Percentiles rank a stretch among this genome's conserved stretches.
Evolutionary conservation across 345 rosid species (phyloP).

Genomic region (Microthlaspi erraticum): DNA sequence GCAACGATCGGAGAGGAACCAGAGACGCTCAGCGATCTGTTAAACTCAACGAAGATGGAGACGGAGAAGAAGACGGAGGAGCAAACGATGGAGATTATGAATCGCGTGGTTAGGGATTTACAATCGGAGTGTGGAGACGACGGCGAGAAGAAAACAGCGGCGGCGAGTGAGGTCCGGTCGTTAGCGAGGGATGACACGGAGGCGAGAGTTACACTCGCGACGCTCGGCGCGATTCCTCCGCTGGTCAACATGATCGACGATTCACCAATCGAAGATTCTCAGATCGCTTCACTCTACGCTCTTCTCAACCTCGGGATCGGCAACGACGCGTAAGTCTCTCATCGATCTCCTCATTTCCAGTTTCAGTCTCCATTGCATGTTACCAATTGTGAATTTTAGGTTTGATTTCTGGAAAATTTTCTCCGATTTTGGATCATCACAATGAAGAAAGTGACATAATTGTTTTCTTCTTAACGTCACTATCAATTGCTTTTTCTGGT

Average conservation of each 20-base stretch:
- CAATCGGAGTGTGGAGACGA: slow-evolving; percentile 41
- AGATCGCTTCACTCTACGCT: slow-evolving; percentile 74
- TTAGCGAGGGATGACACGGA: slow-evolving; percentile 72
- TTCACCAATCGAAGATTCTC: slow-evolving; percentile 43
- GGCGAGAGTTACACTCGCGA: slow-evolving; percentile 72
- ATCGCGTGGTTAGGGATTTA: slow-evolving; percentile 65
- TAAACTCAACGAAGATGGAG: slow-evolving; percentile 70
- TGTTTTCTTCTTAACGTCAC: slow-evolving; percentile 45
- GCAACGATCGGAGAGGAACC: slow-evolving; percentile 41
- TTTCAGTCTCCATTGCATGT: slow-evolving; percentile 27
- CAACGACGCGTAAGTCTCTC: slow-evolving; percentile 69
- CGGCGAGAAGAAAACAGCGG: slow-evolving; percentile 45
- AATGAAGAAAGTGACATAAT: not conserved
- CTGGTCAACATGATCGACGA: slow-evolving; percentile 79
- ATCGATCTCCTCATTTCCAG: not conserved
- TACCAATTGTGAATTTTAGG: not conserved
- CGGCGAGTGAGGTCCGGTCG: slow-evolving; percentile 65
- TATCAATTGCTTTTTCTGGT: slow-evolving; percentile 44
- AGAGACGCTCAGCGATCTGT: slow-evolving; percentile 79
- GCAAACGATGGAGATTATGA: slow-evolving; percentile 65
- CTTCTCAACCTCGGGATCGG: slow-evolving; percentile 92
- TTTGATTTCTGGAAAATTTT: not conserved
- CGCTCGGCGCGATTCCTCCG: slow-evolving; percentile 93
- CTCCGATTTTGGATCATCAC: too few relatives aligned
- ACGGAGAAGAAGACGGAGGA: slow-evolving; percentile 73